Base-by-base conservation (phyloP, 2,329 filamentous ascomycete species). In the Paraphoma sp. region DNA sequence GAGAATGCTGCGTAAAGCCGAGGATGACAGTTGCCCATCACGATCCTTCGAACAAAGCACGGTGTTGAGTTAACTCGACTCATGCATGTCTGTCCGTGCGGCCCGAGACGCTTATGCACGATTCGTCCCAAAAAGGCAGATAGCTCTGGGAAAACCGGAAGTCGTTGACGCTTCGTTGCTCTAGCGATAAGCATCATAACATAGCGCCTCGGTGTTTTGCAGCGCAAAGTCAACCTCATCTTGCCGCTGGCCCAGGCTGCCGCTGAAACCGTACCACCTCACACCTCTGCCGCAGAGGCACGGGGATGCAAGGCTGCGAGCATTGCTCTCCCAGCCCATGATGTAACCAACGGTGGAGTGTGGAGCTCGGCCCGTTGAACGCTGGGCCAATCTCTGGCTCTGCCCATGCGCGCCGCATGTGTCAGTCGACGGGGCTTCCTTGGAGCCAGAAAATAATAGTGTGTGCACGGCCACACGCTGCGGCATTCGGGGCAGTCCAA, bases 321-420 rank as follows among this genome's bases (percentile, higher is more conserved):
- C 33, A 48, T 57, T 60, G 56, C 52, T 54, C 33, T 42, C 29
- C 47, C 51, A 59, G 51, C 53, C 53, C 50, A 59, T 65, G 60
- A 63, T 58, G 59, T 56, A 57, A 48, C 41, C 41, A 17, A 18
- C 49, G 59, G 50, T 53, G 55, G 59, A 59, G 58, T 44, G 62
- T 65, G 59, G 62, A 62, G 61, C 62, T 60, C 66, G 67, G 69
- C 62, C 69, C 66, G 67, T 60, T 59, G 56, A 48, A 60, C 57
- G 33, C 33, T 10, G 14, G 33, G 33, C 33, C 33, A 36, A 36
- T 36, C 33, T 36, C 42, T 60, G 56, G 40, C 28, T 40, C 48
- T 48, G 16, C 46, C 14, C 14, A 50, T 42, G 23, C 23, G 23
- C 23, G 23, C 54, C 59, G 55, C 45, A 52, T 53, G 57, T 64